phyloP scores from a whole-genome alignment of 768 basidiomycete genomes.

The Kwoniella shandongensis region DNA sequence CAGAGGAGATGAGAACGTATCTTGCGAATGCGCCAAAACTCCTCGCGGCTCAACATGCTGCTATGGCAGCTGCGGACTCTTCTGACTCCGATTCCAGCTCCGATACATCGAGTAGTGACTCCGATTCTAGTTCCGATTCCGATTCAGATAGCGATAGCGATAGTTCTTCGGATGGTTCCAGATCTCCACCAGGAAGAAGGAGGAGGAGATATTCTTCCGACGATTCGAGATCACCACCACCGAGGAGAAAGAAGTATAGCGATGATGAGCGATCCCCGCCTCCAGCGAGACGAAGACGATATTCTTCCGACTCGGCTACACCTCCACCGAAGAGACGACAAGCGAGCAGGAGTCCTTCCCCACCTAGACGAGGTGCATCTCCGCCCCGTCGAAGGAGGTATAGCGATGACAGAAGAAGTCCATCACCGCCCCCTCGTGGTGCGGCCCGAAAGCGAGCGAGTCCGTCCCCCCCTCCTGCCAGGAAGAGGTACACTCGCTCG shows the following conservation, averaged over 20 bases:
- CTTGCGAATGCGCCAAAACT: constrained; percentile 93
- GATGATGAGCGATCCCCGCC: not conserved
- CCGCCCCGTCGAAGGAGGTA: constrained; percentile 27
- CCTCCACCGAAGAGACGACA: constrained; percentile 20
- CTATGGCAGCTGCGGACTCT: constrained; percentile 64
- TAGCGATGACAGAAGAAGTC: constrained; percentile 21
- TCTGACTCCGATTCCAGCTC: constrained; percentile 36
- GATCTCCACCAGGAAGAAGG: constrained; percentile 7
- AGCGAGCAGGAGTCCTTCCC: constrained; percentile 3
- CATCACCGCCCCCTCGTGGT: constrained; percentile 23
- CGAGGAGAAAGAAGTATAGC: constrained; percentile 7
- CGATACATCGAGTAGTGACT: constrained; percentile 35
- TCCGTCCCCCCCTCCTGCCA: constrained; percentile 45
- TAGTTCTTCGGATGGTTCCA: constrained; percentile 52
- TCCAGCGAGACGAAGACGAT: constrained; percentile 19
- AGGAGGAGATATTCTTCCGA: constrained; percentile 15
- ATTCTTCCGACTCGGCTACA: constrained; percentile 23
- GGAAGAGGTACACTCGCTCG: constrained; percentile 31
- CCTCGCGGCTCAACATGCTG: constrained; percentile 87
- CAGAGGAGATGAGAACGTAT: constrained; percentile 96
- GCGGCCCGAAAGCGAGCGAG: constrained; percentile 13
- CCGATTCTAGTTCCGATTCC: constrained; percentile 41
- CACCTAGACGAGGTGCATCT: constrained; percentile 11
- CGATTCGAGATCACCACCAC: constrained; percentile 13
- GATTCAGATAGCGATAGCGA: constrained; percentile 55